Evolutionary conservation across 208 protist genomes (phyloP), one percentile per base, ranked within the genome.

Genomic region (Leptomonas pyrrhocoris): DNA sequence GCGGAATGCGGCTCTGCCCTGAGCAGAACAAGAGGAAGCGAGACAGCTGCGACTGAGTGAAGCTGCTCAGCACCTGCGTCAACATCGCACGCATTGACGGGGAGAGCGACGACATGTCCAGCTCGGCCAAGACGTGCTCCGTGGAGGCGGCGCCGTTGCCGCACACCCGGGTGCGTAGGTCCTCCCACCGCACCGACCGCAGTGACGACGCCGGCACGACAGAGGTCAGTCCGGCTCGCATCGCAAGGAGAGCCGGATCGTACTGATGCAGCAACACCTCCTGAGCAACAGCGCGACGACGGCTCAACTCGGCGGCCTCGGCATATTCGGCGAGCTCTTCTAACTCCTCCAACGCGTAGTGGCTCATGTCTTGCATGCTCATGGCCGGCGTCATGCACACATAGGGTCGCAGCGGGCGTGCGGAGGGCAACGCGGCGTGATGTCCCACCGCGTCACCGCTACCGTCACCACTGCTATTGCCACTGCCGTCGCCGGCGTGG

Each of bases 11-110:
- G 25, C 84, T 83, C 76, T 96, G 92, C 0, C 92, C 92, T 21
- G 88, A 87, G 68, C 89, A 94, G 79, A 96, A 96, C 34, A 94
- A 70, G 15, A 96, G 65, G 67, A 96, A 93, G 62, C 82, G 82
- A 6, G 85, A 81, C 4, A 86, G 89, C 70, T 89, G 73, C 51
- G 50, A 62, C 21, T 80, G 68, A 27, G 77, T 83, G 66, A 94
- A 83, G 40, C 46, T 79, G n/a, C 64, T 64, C 19, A 96, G 59
- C 40, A 89, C 85, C 27, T 89, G 70, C 48, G 58, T 70, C 27
- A 96, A 69, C 79, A 92, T 86, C 50, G 55, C 46, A n/a, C 48
- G 66, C 48, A 93, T 72, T 15, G 74, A 69, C 4, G 64, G 59
- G 0, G 85, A 51, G 2, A 96, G 48, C 18, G 67, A 58, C 11